These are phyloP conservation scores for Solanum piurae DNA, from an alignment of 257 asterid genomes.

Conservation along the genomic window DNA sequence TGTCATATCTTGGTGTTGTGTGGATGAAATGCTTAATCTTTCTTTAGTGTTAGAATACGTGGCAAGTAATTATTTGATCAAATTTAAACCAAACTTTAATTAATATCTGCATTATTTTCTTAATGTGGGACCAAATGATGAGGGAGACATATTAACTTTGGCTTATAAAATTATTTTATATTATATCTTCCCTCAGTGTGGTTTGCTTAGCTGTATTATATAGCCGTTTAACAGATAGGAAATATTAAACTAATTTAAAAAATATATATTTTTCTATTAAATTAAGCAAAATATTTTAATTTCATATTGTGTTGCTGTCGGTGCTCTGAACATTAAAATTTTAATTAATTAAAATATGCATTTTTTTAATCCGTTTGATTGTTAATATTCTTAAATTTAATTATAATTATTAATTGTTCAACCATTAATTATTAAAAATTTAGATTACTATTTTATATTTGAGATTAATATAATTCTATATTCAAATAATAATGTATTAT, in stretches of 20 bases:
- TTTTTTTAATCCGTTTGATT: background rate
- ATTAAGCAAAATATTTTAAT: background rate
- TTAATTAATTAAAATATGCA: background rate
- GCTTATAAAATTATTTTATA: background rate
- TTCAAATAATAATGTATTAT: background rate
- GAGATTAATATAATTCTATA: background rate
- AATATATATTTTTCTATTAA: background rate
- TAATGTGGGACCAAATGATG: background rate
- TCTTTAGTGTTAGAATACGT: background rate
- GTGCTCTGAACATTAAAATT: background rate
- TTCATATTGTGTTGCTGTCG: background rate
- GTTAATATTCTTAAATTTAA: background rate
- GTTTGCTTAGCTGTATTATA: conserved; percentile 18
- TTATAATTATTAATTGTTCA: background rate
- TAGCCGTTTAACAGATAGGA: conserved; percentile 9
- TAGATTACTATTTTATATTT: background rate
- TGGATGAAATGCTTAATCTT: background rate
- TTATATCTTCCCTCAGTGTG: background rate
- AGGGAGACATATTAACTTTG: conserved; percentile 13
- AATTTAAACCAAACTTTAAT: background rate
- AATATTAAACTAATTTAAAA: background rate
- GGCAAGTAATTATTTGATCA: background rate
- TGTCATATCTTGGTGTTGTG: background rate
- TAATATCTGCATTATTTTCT: background rate
- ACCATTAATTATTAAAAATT: background rate